phyloP scores from a whole-genome alignment of 2,329 filamentous ascomycete genomes.

The Orbilia javanica region DNA sequence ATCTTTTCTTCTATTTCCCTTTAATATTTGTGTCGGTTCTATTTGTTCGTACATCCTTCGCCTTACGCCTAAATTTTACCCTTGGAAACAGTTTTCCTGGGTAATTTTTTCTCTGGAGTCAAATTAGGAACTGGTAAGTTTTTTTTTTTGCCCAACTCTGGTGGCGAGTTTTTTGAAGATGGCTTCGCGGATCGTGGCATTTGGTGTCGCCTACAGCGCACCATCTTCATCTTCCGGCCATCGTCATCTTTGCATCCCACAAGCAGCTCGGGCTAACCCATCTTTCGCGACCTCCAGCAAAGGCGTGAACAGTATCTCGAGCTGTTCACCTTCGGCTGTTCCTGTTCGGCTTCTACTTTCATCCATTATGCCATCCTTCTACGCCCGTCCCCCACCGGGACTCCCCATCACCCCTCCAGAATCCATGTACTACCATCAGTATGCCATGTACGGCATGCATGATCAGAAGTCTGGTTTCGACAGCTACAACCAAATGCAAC shows the following conservation, averaged over 20 bases:
- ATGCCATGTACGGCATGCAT: constrained; percentile 56
- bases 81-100: constrained; percentile 42
- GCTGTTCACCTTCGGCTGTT: constrained; percentile 60
- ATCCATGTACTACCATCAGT: constrained; percentile 56
- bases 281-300: constrained; percentile 50
- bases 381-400: constrained; percentile 55
- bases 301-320: constrained; percentile 54
- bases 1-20: not conserved
- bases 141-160: constrained; percentile 22
- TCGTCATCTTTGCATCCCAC: constrained; percentile 13
- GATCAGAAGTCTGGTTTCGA: constrained; percentile 60
- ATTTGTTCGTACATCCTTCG: constrained; percentile 19
- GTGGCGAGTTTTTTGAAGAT: constrained; percentile 25
- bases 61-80: constrained; percentile 24
- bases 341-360: constrained; percentile 60
- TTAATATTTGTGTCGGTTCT: constrained; percentile 25
- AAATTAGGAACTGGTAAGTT: constrained; percentile 58
- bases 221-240: not conserved
- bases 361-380: constrained; percentile 58
- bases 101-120: constrained; percentile 41
- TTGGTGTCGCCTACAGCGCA: constrained; percentile 2
- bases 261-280: constrained; percentile 42
- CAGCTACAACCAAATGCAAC: constrained; percentile 59
- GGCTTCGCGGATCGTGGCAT: constrained; percentile 26
- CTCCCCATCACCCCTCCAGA: constrained; percentile 56